Conservation (phyloP, 176 grass and related monocot genomes). For the Alloteropsis semialata region DNA sequence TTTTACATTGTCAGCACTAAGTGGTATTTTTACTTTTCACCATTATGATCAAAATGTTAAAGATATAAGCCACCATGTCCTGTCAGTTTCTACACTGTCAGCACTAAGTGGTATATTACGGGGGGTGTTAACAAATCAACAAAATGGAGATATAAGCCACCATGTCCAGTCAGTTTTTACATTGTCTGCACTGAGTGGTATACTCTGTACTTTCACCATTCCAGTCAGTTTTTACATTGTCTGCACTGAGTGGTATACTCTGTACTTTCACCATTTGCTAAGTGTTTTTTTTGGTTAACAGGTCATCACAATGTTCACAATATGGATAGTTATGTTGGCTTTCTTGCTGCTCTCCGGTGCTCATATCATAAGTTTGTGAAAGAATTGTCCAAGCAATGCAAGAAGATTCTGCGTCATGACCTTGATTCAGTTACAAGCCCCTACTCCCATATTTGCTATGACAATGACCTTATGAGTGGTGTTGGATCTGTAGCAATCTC, state of each 20-base stretch:
- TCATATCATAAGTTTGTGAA: constrained; percentile 85
- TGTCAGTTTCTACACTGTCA: too few species aligned
- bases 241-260: neutral
- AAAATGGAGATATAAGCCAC: too few species aligned
- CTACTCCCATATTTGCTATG: constrained; percentile 89
- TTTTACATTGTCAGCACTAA: too few species aligned
- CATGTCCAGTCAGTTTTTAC: neutral
- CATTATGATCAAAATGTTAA: too few species aligned
- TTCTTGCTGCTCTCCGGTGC: constrained; percentile 75
- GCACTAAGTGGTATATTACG: too few species aligned
- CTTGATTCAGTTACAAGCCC: constrained; percentile 87
- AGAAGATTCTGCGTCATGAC: constrained; percentile 81
- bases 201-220: neutral
- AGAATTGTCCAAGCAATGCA: constrained; percentile 90
- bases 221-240: neutral
- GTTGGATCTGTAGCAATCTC: constrained; percentile 43
- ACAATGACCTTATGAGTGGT: constrained; percentile 50
- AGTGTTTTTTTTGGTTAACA: constrained; percentile 17
- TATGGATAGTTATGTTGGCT: constrained; percentile 95
- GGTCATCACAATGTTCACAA: constrained; percentile 63
- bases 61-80: too few species aligned
- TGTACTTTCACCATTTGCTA: constrained; percentile 26
- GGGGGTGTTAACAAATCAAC: too few species aligned
- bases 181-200: too few species aligned
- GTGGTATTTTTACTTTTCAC: too few species aligned